Base-by-base conservation (phyloP, 805 yeast species). In the Teunomyces lycoperdinae region DNA sequence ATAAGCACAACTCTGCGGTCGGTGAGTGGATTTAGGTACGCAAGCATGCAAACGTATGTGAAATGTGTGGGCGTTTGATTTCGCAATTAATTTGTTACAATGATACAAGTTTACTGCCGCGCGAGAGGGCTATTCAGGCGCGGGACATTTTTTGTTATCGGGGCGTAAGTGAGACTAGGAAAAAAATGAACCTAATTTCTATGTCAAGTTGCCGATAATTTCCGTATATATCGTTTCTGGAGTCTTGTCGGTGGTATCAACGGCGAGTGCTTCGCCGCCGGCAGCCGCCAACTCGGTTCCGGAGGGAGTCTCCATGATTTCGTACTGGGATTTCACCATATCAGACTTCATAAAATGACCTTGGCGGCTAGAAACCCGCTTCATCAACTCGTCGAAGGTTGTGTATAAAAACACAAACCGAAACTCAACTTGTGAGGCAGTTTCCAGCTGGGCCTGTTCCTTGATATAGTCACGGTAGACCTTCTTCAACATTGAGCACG, bases 341-440 rank as follows among this genome's bases (percentile, higher is more conserved):
- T 81, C 78, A 4, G 84, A 77, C 62, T 91, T 91, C 96, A 94
- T 90, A 63, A 78, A 94, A 62, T 94, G 99, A 43, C 81, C 80
- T 55, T 78, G 63, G 55, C 99, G 75, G n/a, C 64, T 60, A 5
- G 68, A 68, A 46, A 90, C 86, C 44, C 98, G 76, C 30, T 68
- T 60, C 11, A 79, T 51, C 40, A 91, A 76, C 52, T 77, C 85
- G 7, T 83, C 84, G 55, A 73, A 78, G 7, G 81, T 70, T 9
- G 90, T 85, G 56, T 80, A 77, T 41, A 92, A 65, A 60, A 91
- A 85, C 29, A 90, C 73, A 64, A 86, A 84, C 35, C 78, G 60
- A 53, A 87, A 79, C 28, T 63, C 64, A 1, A 79, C 55, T 5
- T 49, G 42, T 2, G 66, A 67, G 3, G 57, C 49, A 26, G 20